Percentiles rank a stretch among this genome's conserved stretches.
phyloP scores from a whole-genome alignment of 768 basidiomycete genomes.

The Wakefieldia striispora region DNA sequence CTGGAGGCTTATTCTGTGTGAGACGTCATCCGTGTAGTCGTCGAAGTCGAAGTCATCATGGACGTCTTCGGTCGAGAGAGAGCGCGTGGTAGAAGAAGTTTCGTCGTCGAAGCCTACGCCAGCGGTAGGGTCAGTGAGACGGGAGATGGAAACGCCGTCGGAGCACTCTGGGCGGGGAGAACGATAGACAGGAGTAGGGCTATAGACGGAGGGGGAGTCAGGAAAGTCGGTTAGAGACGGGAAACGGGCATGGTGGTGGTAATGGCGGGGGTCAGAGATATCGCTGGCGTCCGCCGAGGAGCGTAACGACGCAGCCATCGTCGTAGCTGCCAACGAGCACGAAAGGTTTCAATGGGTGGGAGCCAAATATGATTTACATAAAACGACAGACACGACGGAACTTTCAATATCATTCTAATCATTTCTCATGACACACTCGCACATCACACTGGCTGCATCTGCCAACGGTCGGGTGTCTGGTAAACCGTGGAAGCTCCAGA shows the following conservation, averaged over 20 bases:
- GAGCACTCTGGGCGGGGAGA: conserved; percentile 45
- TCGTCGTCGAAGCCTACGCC: conserved; percentile 61
- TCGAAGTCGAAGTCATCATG: conserved; percentile 36
- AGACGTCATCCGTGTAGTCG: conserved; percentile 43
- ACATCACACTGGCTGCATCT: conserved; percentile 49
- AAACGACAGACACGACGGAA: conserved; percentile 5
- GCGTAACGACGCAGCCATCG: conserved; percentile 43
- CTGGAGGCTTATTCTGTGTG: conserved; percentile 62
- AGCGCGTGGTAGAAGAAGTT: conserved; percentile 24
- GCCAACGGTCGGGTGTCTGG: conserved; percentile 66
- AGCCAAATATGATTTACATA: conserved; percentile 23
- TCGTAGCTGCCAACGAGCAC: conserved; percentile 13
- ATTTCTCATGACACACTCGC: conserved; percentile 19
- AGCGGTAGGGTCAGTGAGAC: conserved; percentile 45
- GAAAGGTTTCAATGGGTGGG: neutral
- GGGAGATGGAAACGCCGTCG: conserved; percentile 32
- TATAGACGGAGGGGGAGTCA: conserved; percentile 72
- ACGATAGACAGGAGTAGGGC: conserved; percentile 45
- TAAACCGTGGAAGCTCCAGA: conserved; percentile 62
- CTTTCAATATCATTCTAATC: too few relatives aligned
- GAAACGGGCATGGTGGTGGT: conserved; percentile 39
- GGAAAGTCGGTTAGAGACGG: conserved; percentile 56
- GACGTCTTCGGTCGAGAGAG: conserved; percentile 29
- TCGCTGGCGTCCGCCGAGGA: conserved; percentile 41
- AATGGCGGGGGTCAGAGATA: conserved; percentile 49